These are phyloP conservation scores for Linaria vulgaris DNA, from an alignment of 257 asterid species.

Conservation along the genomic window DNA sequence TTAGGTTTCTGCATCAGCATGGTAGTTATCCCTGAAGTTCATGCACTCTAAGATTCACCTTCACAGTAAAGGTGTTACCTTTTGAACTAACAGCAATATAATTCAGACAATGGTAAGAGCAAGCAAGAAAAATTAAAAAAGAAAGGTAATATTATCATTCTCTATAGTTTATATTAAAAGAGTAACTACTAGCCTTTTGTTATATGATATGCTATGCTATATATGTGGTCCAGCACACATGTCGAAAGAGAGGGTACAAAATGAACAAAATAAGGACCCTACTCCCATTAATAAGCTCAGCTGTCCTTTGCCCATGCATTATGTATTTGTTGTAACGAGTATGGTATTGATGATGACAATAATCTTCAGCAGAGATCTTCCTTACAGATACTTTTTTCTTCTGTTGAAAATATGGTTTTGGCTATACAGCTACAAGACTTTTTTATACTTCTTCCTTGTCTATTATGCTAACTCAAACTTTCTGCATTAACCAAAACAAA, in stretches of 20 bases:
- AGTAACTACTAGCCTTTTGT: slow-evolving; percentile 43
- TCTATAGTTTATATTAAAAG: slow-evolving; percentile 28
- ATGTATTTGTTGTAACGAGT: slow-evolving; percentile 52
- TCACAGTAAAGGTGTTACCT: background rate
- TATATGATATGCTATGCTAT: slow-evolving; percentile 39
- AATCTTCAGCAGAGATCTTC: slow-evolving; percentile 60
- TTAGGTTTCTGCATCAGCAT: slow-evolving; percentile 15
- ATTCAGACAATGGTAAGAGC: slow-evolving; percentile 7
- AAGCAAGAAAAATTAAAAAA: background rate
- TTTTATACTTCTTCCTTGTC: slow-evolving; percentile 46
- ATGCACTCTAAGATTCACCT: too few species aligned
- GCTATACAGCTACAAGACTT: slow-evolving; percentile 65
- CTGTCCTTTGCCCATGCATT: slow-evolving; percentile 67
- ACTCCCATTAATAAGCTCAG: slow-evolving; percentile 69
- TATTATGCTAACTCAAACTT: slow-evolving; percentile 65
- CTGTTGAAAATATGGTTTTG: slow-evolving; percentile 56
- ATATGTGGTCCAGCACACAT: slow-evolving; percentile 56
- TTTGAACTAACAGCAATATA: too few species aligned
- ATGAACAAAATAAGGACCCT: slow-evolving; percentile 52
- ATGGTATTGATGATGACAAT: slow-evolving; percentile 70
- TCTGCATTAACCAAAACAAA: slow-evolving; percentile 47
- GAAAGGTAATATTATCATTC: slow-evolving; percentile 24
- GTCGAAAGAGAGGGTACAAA: slow-evolving; percentile 54
- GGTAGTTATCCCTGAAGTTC: slow-evolving; percentile 1
- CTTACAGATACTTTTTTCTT: slow-evolving; percentile 45